A percentile compares a stretch with the other conserved stretches of the same genome.
phyloP scores from a whole-genome alignment of 2,329 filamentous ascomycete genomes.

The Incumbomyces delicatus region DNA sequence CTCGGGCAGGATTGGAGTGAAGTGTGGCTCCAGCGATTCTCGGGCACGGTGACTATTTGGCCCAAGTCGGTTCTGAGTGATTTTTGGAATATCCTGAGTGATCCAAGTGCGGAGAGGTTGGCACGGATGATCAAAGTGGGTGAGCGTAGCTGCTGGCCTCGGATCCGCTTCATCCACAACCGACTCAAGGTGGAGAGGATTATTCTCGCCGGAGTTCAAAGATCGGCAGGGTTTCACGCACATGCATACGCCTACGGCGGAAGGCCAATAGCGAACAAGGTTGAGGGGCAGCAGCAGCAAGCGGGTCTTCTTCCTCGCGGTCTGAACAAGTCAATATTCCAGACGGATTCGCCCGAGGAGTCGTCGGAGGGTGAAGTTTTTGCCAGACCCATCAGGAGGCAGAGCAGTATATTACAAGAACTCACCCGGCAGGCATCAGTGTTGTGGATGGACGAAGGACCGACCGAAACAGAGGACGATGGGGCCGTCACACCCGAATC shows the following conservation, averaged over 20 bases:
- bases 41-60: conserved; percentile 93
- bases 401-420: conserved; percentile 32
- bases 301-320: conserved; percentile 11
- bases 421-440: conserved; percentile 37
- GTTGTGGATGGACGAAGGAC: conserved; percentile 38
- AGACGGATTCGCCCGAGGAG: conserved; percentile 7
- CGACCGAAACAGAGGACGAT: conserved; percentile 32
- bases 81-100: conserved; percentile 75
- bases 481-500: conserved; percentile 36
- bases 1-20: conserved; percentile 94
- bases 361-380: not conserved
- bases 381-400: conserved; percentile 10
- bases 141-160: conserved; percentile 80
- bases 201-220: conserved; percentile 46
- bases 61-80: conserved; percentile 70
- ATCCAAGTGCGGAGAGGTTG: conserved; percentile 65
- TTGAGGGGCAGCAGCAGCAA: conserved; percentile 12
- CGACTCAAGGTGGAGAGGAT: conserved; percentile 70
- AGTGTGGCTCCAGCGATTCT: conserved; percentile 91
- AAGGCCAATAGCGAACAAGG: conserved; percentile 14
- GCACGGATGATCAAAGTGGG: conserved; percentile 85
- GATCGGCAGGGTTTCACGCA: conserved; percentile 23
- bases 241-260: conserved; percentile 19
- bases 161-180: conserved; percentile 83
- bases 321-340: conserved; percentile 10